Evolutionary conservation across 768 basidiomycete species (phyloP), one percentile per base, ranked within the genome.

Genomic region (Agrocybe chaxingu): DNA sequence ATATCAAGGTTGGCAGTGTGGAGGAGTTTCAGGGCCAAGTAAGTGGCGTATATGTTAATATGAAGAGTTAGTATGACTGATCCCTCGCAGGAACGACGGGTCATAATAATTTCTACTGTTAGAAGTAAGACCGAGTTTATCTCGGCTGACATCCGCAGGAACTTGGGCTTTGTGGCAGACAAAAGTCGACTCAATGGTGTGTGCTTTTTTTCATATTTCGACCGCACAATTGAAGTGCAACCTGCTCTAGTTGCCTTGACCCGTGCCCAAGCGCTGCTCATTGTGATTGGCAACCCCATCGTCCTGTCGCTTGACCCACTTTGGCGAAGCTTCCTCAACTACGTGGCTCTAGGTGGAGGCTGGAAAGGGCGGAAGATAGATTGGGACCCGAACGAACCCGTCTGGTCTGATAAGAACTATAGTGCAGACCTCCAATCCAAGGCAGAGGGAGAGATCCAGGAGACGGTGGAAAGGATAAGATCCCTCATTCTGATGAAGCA

Each of bases 21-120:
- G 85, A 87, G 62, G 81, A 83, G 49, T 85, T 84, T 63, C 85
- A 86, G 62, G 85, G 84, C 3, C 82, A 85, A 64, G 82, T 79
- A 44, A 24, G 24, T 24, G 24, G 3, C 24, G 24, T 24, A 3
- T 29, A 63, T 53, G 51, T 47, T 42, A 11, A 32, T 59, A 36
- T 16, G 36, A 11, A 9, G 12, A 37, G 16, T 7, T 37, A 11
- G 36, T 37, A 37, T 16, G 33, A 16, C 8, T 11, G n/a, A 2
- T 46, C 12, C 42, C 50, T 55, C 63, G 11, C 8, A 82, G 80
- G 81, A 83, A 67, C 76, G 79, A 16, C 69, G 72, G 0, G 73
- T 80, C 7, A 81, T 83, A 35, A 78, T 83, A 42, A 75, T 83
- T 8, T 81, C 80, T 2, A 81, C 80, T 1, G 81, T 83, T 1